These are phyloP conservation scores for Russula sp. DNA, from an alignment of 768 basidiomycete genomes.

Conservation along the genomic window DNA sequence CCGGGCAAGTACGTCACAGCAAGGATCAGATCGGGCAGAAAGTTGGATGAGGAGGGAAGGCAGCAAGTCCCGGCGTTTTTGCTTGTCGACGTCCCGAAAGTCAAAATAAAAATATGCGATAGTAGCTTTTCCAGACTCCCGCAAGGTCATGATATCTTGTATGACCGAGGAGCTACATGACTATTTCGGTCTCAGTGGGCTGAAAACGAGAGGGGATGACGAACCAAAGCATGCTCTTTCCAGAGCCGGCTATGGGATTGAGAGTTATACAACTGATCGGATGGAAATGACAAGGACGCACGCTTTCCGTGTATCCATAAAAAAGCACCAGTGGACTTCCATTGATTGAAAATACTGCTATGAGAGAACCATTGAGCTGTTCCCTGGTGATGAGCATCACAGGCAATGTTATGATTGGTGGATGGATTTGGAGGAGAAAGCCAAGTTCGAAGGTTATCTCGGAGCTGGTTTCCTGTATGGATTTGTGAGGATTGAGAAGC, in stretches of 20 bases:
- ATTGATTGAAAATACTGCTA: background rate
- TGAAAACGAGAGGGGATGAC: background rate
- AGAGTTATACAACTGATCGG: background rate
- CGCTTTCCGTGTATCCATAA: background rate
- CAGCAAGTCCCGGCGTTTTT: background rate
- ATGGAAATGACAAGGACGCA: background rate
- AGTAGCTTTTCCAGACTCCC: background rate
- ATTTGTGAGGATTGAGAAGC: background rate
- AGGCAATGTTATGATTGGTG: background rate
- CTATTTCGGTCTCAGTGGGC: background rate
- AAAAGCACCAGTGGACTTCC: background rate
- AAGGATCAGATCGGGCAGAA: background rate
- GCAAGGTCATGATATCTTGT: background rate
- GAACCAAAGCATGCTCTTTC: slow-evolving; percentile 1
- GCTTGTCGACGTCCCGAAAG: background rate
- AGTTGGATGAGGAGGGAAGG: background rate
- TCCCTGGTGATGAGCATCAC: background rate
- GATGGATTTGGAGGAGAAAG: background rate
- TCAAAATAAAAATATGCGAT: background rate
- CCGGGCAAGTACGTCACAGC: background rate
- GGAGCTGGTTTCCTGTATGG: background rate
- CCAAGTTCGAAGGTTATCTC: background rate
- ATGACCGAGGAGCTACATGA: background rate
- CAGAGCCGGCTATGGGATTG: background rate
- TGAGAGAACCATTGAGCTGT: background rate